Percentiles rank a stretch among this genome's conserved stretches.
Evolutionary conservation across 208 protist species (phyloP).

Genomic region (Trypanosoma theileri): DNA sequence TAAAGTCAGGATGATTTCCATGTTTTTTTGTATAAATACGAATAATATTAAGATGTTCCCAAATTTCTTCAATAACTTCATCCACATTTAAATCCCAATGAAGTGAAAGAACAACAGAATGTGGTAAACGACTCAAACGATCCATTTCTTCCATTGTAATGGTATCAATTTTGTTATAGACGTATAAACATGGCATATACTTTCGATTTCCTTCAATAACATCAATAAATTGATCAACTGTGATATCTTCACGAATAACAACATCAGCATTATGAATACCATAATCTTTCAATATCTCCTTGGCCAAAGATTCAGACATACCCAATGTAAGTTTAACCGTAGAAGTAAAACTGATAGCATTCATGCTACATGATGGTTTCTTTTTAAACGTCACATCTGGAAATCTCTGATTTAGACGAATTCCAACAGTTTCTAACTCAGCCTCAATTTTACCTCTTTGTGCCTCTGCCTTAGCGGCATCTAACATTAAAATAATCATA

Average conservation of each 20-base stretch:
- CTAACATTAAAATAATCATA: slow-evolving; percentile 98
- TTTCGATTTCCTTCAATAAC: slow-evolving; percentile 96
- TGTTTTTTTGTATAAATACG: slow-evolving; percentile 97
- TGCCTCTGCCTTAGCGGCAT: slow-evolving; percentile 92
- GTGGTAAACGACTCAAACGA: slow-evolving; percentile 84
- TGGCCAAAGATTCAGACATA: slow-evolving; percentile 88
- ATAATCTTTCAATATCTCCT: slow-evolving; percentile 95
- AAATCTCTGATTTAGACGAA: slow-evolving; percentile 94
- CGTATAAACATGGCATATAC: slow-evolving; percentile 93
- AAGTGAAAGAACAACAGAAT: slow-evolving; percentile 89
- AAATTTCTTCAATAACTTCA: slow-evolving; percentile 94
- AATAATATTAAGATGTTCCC: slow-evolving; percentile 95
- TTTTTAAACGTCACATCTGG: slow-evolving; percentile 95
- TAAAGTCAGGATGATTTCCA: slow-evolving; percentile 94
- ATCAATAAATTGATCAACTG: slow-evolving; percentile 98
- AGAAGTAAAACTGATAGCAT: slow-evolving; percentile 87
- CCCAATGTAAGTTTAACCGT: slow-evolving; percentile 80
- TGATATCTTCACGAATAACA: slow-evolving; percentile 94
- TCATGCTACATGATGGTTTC: slow-evolving; percentile 93
- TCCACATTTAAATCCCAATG: slow-evolving; percentile 94
- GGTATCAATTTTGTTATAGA: slow-evolving; percentile 97
- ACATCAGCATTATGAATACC: slow-evolving; percentile 97
- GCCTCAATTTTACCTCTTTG: slow-evolving; percentile 91
- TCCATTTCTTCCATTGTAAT: slow-evolving; percentile 97
- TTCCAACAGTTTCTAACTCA: slow-evolving; percentile 95